phyloP scores from a whole-genome alignment of 2,329 filamentous ascomycete species.

The Talaromyces sp. region DNA sequence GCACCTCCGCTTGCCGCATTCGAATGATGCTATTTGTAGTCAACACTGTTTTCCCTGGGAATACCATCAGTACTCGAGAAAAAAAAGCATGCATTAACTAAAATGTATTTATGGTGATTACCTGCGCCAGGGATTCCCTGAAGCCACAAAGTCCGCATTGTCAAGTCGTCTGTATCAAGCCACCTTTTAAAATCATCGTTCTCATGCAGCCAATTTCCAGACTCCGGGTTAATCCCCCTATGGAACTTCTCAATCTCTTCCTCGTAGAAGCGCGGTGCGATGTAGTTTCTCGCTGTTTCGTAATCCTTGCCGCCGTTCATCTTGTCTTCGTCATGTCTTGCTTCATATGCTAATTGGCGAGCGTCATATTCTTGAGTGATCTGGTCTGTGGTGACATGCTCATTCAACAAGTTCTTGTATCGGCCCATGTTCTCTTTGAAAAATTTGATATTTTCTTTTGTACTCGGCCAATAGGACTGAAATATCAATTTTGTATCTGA shows the following conservation, averaged over 20 bases:
- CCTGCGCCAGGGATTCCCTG: slow-evolving; percentile 1
- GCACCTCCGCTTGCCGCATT: not conserved
- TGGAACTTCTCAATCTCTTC: slow-evolving; percentile 2
- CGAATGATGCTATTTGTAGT: not conserved
- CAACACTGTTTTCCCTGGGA: slow-evolving; percentile 1
- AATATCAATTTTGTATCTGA: slow-evolving; percentile 4
- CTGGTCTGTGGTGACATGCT: slow-evolving; percentile 1
- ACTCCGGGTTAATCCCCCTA: slow-evolving; percentile 1
- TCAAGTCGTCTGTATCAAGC: slow-evolving; percentile 1
- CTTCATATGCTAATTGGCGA: slow-evolving; percentile 2
- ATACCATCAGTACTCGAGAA: slow-evolving; percentile 3
- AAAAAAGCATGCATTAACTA: not conserved
- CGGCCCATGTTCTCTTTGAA: not conserved
- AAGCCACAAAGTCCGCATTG: slow-evolving; percentile 3
- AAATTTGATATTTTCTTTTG: slow-evolving; percentile 1
- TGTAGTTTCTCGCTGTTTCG: slow-evolving; percentile 3
- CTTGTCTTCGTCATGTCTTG: not conserved
- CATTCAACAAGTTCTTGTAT: slow-evolving; percentile 3
- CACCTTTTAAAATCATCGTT: slow-evolving; percentile 2
- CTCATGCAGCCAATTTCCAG: slow-evolving; percentile 3
- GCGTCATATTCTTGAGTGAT: slow-evolving; percentile 2
- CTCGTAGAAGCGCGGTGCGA: slow-evolving; percentile 1
- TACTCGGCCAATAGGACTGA: not conserved
- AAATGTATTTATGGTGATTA: slow-evolving; percentile 2
- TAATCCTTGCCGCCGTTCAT: not conserved